Conservation (phyloP, 768 basidiomycete genomes). For the Hericium rajendrae region DNA sequence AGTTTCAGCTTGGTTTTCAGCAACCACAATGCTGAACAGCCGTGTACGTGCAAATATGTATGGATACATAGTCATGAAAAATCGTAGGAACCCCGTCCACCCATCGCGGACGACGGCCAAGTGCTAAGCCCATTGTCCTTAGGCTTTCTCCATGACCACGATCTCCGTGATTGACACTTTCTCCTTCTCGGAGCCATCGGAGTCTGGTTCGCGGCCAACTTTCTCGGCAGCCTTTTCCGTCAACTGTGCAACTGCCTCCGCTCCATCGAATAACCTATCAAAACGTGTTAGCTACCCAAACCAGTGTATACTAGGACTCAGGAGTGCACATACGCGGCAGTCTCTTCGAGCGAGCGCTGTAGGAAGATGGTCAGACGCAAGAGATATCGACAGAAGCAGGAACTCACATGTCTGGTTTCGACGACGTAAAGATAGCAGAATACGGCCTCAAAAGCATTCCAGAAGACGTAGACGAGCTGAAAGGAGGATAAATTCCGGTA, state of each 20-base stretch:
- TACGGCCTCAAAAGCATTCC: slow-evolving; percentile 30
- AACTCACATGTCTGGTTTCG: slow-evolving; percentile 28
- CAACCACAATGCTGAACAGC: too few species aligned
- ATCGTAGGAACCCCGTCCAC: neutral
- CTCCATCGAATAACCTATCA: slow-evolving; percentile 23
- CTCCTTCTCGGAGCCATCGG: neutral
- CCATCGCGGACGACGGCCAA: neutral
- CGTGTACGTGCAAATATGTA: neutral
- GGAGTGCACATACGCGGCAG: slow-evolving; percentile 21
- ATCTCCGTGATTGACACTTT: neutral
- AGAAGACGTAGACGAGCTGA: slow-evolving; percentile 30
- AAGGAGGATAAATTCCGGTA: neutral
- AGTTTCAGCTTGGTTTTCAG: too few species aligned
- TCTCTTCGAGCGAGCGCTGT: slow-evolving; percentile 25
- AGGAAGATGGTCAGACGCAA: neutral
- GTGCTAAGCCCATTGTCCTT: neutral
- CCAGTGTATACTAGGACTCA: too few species aligned
- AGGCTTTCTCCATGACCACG: neutral
- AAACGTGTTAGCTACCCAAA: neutral
- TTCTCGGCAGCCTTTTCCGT: neutral
- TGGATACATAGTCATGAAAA: neutral
- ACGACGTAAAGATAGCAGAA: slow-evolving; percentile 29
- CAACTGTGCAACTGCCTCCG: neutral
- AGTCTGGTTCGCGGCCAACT: neutral
- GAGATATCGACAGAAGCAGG: neutral